Conservation (phyloP, 441 rosid genomes). For the Gossypium davidsonii region DNA sequence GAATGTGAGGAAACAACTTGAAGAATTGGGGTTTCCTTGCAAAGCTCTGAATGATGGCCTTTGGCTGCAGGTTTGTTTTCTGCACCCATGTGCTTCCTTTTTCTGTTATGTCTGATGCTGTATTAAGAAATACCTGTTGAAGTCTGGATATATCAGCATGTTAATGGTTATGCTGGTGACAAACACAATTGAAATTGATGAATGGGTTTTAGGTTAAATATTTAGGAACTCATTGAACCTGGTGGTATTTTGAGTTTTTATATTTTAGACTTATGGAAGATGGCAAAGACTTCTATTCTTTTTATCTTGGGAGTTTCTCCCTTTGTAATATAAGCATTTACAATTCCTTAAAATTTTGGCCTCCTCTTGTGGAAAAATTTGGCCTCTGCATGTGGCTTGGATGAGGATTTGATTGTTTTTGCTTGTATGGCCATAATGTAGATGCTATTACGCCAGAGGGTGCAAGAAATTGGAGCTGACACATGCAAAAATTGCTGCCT, state of each 20-base stretch:
- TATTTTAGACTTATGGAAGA: not conserved
- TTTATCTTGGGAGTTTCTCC: slow-evolving; percentile 6
- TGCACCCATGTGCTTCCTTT: slow-evolving; percentile 10
- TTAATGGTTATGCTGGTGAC: not conserved
- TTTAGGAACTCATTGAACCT: not conserved
- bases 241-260: not conserved
- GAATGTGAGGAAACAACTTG: slow-evolving; percentile 88
- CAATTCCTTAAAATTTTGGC: not conserved
- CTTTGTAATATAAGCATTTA: slow-evolving; percentile 1
- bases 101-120: not conserved
- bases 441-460: slow-evolving; percentile 92
- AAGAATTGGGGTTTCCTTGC: slow-evolving; percentile 91
- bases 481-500: slow-evolving; percentile 87
- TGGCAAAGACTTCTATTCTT: not conserved
- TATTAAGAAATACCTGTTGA: not conserved
- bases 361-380: not conserved
- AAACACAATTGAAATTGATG: not conserved
- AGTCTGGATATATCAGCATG: not conserved
- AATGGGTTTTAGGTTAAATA: not conserved
- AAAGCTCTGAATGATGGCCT: slow-evolving; percentile 94
- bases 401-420: slow-evolving; percentile 14
- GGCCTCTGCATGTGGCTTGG: not conserved
- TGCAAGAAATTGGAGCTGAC: slow-evolving; percentile 78
- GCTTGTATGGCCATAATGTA: slow-evolving; percentile 27
- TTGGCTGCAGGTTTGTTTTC: slow-evolving; percentile 79